Conservation (phyloP, 108 stramenopile species). For the Fragilaria radians region DNA sequence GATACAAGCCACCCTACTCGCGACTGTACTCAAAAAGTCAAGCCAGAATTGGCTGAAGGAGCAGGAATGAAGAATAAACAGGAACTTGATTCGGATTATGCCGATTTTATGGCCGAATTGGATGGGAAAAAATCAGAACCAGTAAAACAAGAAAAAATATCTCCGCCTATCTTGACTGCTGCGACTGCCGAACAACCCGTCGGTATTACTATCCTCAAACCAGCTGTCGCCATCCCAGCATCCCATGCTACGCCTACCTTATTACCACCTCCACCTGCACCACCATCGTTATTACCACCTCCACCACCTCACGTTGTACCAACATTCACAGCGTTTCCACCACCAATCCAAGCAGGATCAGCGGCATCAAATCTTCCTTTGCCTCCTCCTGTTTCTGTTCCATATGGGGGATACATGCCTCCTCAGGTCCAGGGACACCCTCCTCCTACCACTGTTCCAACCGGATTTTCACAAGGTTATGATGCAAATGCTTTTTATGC, state of each 20-base stretch:
- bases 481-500: not conserved
- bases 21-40: conserved; percentile 78
- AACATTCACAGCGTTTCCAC: conserved; percentile 27
- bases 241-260: conserved; percentile 3
- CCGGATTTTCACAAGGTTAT: conserved; percentile 12
- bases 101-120: conserved; percentile 96
- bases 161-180: conserved; percentile 1
- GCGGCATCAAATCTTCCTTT: conserved; percentile 1
- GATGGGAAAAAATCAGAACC: conserved; percentile 67
- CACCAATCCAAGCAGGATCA: conserved; percentile 4
- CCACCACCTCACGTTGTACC: conserved; percentile 4
- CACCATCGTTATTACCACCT: conserved; percentile 6
- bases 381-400: conserved; percentile 24
- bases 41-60: conserved; percentile 16
- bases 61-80: conserved; percentile 38
- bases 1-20: conserved; percentile 95
- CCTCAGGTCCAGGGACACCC: conserved; percentile 17
- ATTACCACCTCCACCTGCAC: conserved; percentile 9
- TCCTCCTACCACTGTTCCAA: not conserved
- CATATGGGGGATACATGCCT: conserved; percentile 16
- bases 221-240: not conserved
- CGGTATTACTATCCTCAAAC: conserved; percentile 1
- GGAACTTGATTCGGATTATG: conserved; percentile 87
- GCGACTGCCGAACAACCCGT: conserved; percentile 4
- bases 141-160: not conserved